Conservation (phyloP, 2,329 filamentous ascomycete genomes). For the Septoria linicola region DNA sequence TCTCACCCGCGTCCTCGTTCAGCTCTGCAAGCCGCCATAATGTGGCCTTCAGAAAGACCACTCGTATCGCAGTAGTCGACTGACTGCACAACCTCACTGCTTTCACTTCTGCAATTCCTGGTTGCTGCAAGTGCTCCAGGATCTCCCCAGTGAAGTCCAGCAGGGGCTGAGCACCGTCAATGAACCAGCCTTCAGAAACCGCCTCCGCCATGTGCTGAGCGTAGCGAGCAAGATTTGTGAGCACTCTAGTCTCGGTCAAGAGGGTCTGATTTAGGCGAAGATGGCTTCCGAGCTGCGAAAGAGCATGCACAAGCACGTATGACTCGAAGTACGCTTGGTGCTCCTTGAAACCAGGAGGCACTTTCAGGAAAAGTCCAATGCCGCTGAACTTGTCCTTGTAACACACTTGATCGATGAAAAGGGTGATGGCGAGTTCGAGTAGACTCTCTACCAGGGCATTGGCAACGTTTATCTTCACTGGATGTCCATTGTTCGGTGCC, state of each 20-base stretch:
- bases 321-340: constrained; percentile 96
- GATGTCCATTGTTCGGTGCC: constrained; percentile 55
- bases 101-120: constrained; percentile 77
- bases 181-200: constrained; percentile 94
- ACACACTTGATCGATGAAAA: constrained; percentile 84
- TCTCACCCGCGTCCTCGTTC: constrained; percentile 63
- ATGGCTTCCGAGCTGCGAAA: constrained; percentile 67
- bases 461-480: constrained; percentile 53
- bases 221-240: constrained; percentile 84
- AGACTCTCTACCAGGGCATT: constrained; percentile 73
- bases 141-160: constrained; percentile 83
- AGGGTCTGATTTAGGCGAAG: constrained; percentile 70
- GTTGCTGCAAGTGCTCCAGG: constrained; percentile 83
- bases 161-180: constrained; percentile 78
- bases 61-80: constrained; percentile 72
- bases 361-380: constrained; percentile 79
- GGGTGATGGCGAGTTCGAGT: constrained; percentile 71
- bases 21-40: constrained; percentile 81
- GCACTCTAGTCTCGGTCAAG: constrained; percentile 74
- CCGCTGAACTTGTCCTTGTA: constrained; percentile 87
- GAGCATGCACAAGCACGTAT: constrained; percentile 73
- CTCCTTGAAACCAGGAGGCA: constrained; percentile 88
- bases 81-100: constrained; percentile 88
- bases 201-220: constrained; percentile 80
- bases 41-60: constrained; percentile 74